phyloP scores from a whole-genome alignment of 345 rosid genomes.

The Geranium brycei region DNA sequence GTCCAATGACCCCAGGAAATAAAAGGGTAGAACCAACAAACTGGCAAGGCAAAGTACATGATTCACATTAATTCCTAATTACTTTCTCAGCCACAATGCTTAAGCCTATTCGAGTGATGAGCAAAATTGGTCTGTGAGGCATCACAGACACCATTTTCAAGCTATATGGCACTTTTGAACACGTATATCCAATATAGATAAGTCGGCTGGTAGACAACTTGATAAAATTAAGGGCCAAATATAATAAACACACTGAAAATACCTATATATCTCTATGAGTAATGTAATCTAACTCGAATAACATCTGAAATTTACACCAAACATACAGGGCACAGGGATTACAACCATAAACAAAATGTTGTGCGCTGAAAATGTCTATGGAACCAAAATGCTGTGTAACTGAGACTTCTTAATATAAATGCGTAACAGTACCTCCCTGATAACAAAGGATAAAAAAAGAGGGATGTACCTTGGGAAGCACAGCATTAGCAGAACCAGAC shows the following conservation, averaged over 20 bases:
- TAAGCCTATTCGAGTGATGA: background rate
- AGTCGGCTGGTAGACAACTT: background rate
- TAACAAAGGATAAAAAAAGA: background rate
- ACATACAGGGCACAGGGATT: too few species aligned
- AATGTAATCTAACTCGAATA: background rate
- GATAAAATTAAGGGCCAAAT: background rate
- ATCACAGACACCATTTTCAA: background rate
- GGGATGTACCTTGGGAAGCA: slow-evolving; percentile 43
- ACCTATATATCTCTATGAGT: background rate
- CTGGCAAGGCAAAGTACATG: too few species aligned
- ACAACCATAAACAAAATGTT: too few species aligned
- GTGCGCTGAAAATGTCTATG: background rate
- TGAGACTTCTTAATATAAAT: background rate
- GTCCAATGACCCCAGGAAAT: too few species aligned
- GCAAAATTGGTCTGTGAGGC: background rate
- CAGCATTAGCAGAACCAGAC: slow-evolving; percentile 25
- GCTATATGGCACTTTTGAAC: background rate
- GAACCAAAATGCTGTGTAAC: background rate
- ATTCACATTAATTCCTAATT: too few species aligned
- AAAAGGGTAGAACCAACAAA: too few species aligned
- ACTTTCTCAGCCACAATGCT: background rate
- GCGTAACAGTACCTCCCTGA: background rate
- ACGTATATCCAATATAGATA: background rate
- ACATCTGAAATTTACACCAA: too few species aligned
- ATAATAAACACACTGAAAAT: background rate